A percentile compares a stretch with the other conserved stretches of the same genome.
These are phyloP conservation scores for Calonectria fujianensis DNA, from an alignment of 2,329 filamentous ascomycete genomes.

Conservation along the genomic window DNA sequence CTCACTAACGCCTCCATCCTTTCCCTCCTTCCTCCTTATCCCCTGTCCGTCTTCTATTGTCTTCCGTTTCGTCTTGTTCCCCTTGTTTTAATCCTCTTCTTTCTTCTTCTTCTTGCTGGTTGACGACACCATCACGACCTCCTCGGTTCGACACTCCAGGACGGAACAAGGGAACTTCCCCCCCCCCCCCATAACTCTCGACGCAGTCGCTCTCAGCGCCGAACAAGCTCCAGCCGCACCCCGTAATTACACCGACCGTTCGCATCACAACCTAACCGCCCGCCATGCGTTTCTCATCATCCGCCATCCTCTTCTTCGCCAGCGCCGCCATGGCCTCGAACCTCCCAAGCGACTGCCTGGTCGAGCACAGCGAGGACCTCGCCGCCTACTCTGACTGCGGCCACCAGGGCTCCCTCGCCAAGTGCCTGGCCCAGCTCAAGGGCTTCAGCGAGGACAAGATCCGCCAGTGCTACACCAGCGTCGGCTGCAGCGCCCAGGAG, in stretches of 20 bases:
- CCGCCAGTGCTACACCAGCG: slow-evolving; percentile 60
- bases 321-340: slow-evolving; percentile 58
- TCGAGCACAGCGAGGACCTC: slow-evolving; percentile 61
- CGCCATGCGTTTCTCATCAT: slow-evolving; percentile 57
- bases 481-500: slow-evolving; percentile 60
- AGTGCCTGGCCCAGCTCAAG: slow-evolving; percentile 64
- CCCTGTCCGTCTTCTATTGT: slow-evolving; percentile 41
- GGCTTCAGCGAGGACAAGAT: slow-evolving; percentile 59
- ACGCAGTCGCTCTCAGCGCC: slow-evolving; percentile 19
- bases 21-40: slow-evolving; percentile 46
- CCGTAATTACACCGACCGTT: slow-evolving; percentile 20
- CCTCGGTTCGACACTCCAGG: slow-evolving; percentile 35
- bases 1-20: slow-evolving; percentile 45
- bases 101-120: slow-evolving; percentile 29
- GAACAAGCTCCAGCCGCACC: slow-evolving; percentile 13
- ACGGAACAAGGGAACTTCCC: slow-evolving; percentile 27
- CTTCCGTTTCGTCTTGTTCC: slow-evolving; percentile 23
- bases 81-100: slow-evolving; percentile 39
- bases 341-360: slow-evolving; percentile 63
- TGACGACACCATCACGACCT: slow-evolving; percentile 35
- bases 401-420: slow-evolving; percentile 62
- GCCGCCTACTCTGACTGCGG: slow-evolving; percentile 66
- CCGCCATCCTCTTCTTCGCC: slow-evolving; percentile 59
- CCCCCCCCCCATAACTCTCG: background rate
- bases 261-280: slow-evolving; percentile 24